Evolutionary conservation across 1,284 basidiomycete genomes (phyloP).

Genomic region (Volvariella surrecta): DNA sequence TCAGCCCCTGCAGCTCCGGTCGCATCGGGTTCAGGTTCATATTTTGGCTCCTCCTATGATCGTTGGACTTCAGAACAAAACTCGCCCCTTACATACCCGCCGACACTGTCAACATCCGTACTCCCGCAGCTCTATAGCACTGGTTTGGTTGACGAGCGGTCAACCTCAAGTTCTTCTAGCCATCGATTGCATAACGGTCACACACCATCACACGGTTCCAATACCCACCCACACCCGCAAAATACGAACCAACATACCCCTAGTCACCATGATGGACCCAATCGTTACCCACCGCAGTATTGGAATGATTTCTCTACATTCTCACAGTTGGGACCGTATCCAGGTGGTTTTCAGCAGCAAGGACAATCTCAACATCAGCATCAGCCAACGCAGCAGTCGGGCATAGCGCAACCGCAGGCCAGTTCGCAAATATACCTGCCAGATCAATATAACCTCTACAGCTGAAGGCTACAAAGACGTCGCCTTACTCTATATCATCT

Average conservation of each 20-base stretch:
- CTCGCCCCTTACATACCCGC: constrained; percentile 27
- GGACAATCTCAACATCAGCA: constrained; percentile 10
- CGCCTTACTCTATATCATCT: not conserved
- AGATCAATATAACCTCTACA: constrained; percentile 30
- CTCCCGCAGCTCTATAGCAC: constrained; percentile 66
- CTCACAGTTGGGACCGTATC: constrained; percentile 43
- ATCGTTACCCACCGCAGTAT: constrained; percentile 38
- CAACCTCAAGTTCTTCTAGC: constrained; percentile 8
- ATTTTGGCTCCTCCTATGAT: constrained; percentile 29
- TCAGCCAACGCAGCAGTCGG: constrained; percentile 13
- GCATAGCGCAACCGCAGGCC: constrained; percentile 3
- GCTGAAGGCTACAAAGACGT: constrained; percentile 14
- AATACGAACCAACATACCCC: constrained; percentile 4
- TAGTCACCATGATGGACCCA: constrained; percentile 9
- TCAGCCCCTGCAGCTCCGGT: not conserved
- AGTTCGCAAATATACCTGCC: constrained; percentile 24
- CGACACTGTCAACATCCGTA: constrained; percentile 51
- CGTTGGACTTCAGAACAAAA: constrained; percentile 38
- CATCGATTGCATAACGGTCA: constrained; percentile 11
- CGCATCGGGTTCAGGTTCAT: constrained; percentile 12
- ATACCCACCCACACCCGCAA: constrained; percentile 1
- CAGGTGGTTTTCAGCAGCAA: constrained; percentile 10
- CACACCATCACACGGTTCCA: constrained; percentile 8
- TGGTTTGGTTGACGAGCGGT: constrained; percentile 43
- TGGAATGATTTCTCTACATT: constrained; percentile 57